phyloP scores from a whole-genome alignment of 352 stramenopile genomes.

The Phytophthora sp. region DNA sequence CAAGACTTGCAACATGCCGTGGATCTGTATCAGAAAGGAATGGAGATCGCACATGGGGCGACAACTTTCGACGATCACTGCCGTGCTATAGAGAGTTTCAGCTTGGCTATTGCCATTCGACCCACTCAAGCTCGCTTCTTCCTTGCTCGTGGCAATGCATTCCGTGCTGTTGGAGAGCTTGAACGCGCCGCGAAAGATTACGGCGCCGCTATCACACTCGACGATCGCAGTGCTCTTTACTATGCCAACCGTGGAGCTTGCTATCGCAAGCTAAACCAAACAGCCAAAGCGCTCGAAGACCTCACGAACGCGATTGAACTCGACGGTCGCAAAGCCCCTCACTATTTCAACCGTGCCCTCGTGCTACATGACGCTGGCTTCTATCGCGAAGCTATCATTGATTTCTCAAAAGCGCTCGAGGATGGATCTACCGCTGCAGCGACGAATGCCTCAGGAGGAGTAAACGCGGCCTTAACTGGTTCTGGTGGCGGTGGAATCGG shows the following conservation, averaged over 20 bases:
- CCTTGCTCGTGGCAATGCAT: conserved; percentile 72
- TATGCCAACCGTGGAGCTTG: conserved; percentile 76
- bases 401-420: conserved; percentile 79
- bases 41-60: conserved; percentile 68
- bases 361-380: conserved; percentile 72
- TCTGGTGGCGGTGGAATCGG: conserved; percentile 39
- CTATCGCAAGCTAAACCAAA: conserved; percentile 74
- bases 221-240: conserved; percentile 73
- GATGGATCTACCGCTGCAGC: conserved; percentile 45
- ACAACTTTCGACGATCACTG: conserved; percentile 66
- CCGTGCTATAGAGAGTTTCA: conserved; percentile 77
- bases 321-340: conserved; percentile 69
- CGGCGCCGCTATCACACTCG: conserved; percentile 57
- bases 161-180: conserved; percentile 74
- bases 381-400: conserved; percentile 71
- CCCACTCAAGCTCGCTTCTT: conserved; percentile 79
- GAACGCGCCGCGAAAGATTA: conserved; percentile 72
- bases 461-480: too few species aligned
- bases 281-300: conserved; percentile 64
- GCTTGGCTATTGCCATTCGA: conserved; percentile 74
- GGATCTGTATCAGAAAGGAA: conserved; percentile 80
- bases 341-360: conserved; percentile 81
- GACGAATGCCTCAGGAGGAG: conserved; percentile 12
- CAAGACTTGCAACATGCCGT: conserved; percentile 78
- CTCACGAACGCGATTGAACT: conserved; percentile 75